These are phyloP conservation scores for Phalaenopsis aphrodite DNA, from an alignment of 106 monocot genomes.

Conservation along the genomic window DNA sequence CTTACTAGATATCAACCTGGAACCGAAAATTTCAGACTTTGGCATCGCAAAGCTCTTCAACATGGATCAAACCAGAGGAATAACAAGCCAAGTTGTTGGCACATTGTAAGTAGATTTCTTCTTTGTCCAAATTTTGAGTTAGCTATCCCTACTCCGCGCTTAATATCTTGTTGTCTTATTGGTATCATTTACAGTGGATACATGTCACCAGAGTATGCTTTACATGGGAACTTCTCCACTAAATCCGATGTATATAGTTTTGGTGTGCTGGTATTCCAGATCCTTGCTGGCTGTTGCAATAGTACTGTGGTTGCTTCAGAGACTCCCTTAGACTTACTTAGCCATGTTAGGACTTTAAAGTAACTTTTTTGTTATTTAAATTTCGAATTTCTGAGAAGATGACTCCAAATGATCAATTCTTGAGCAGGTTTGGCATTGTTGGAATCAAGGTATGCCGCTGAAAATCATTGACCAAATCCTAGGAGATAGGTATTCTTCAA, in stretches of 20 bases:
- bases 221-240: background rate
- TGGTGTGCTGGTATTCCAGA: background rate
- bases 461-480: background rate
- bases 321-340: background rate
- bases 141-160: background rate
- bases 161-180: background rate
- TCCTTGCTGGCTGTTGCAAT: background rate
- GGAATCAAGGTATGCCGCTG: background rate
- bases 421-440: conserved; percentile 5
- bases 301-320: background rate
- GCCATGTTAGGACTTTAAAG: background rate
- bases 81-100: too few species aligned
- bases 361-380: background rate
- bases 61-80: too few species aligned
- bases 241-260: conserved; percentile 4
- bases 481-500: background rate
- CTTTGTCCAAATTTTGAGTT: background rate
- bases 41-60: conserved; percentile 41
- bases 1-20: conserved; percentile 37
- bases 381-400: background rate
- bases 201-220: conserved; percentile 1
- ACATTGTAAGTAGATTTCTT: conserved; percentile 14
- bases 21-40: conserved; percentile 50
- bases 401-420: background rate
- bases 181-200: background rate